phyloP scores from a whole-genome alignment of 2,329 filamentous ascomycete genomes.

The Verticillium dahliae region DNA sequence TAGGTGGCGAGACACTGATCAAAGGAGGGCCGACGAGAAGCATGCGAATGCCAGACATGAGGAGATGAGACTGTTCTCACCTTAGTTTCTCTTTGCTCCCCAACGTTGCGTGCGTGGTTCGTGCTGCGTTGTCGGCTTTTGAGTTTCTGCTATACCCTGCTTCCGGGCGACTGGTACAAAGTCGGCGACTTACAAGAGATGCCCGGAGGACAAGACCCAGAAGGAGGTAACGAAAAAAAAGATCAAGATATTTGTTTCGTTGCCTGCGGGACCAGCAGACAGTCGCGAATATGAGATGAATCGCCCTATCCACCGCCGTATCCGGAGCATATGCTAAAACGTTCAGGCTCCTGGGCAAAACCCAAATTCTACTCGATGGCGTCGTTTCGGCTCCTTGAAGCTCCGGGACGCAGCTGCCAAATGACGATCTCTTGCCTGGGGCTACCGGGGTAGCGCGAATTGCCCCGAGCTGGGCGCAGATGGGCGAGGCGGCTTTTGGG shows the following conservation, averaged over 20 bases:
- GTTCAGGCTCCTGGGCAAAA: neutral
- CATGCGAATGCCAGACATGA: neutral
- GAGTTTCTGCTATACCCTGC: neutral
- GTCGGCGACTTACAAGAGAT: neutral
- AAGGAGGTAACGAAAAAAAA: too few relatives aligned
- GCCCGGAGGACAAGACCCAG: neutral
- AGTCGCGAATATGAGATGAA: neutral
- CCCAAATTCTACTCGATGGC: conserved; percentile 1
- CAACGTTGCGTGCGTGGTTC: neutral
- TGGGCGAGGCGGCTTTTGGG: conserved; percentile 5
- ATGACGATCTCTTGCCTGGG: conserved; percentile 10
- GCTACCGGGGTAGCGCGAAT: conserved; percentile 10
- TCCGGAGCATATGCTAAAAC: neutral
- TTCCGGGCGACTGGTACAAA: neutral
- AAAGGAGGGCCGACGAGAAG: neutral
- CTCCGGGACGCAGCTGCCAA: conserved; percentile 12
- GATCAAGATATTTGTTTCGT: neutral
- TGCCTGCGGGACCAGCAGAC: neutral
- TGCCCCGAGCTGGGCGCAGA: conserved; percentile 5
- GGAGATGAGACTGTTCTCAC: neutral
- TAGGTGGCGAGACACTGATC: neutral
- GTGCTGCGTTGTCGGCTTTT: neutral
- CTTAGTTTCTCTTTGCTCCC: neutral
- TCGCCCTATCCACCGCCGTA: neutral
- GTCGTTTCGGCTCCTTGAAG: conserved; percentile 8